phyloP scores from a whole-genome alignment of 2,329 filamentous ascomycete genomes.

The Trichophyton schoenleinii region DNA sequence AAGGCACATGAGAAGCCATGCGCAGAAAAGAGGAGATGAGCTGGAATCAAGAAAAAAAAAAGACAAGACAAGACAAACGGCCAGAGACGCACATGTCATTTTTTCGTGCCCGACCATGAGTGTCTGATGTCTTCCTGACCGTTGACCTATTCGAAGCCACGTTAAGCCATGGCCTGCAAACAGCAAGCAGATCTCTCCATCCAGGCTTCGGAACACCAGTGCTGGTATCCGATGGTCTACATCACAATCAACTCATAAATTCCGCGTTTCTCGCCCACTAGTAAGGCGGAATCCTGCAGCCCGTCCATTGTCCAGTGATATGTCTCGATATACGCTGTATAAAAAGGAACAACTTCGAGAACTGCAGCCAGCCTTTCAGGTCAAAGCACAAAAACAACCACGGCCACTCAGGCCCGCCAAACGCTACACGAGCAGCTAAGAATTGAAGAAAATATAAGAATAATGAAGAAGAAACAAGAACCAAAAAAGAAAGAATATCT shows the following conservation, averaged over 20 bases:
- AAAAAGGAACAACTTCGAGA: too few species aligned
- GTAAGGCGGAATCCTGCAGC: neutral
- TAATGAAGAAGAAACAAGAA: neutral
- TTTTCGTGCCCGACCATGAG: neutral
- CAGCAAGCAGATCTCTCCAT: neutral
- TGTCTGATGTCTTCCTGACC: neutral
- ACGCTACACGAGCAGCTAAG: neutral
- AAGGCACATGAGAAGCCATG: neutral
- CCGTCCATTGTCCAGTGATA: neutral
- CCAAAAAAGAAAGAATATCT: neutral
- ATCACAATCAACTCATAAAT: neutral
- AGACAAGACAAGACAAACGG: neutral
- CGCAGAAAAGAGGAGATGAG: neutral
- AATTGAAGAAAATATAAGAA: neutral
- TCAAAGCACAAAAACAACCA: neutral
- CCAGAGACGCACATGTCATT: neutral
- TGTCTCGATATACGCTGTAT: too few species aligned
- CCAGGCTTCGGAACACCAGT: neutral
- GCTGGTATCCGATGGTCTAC: neutral
- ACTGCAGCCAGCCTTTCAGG: neutral
- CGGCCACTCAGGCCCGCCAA: neutral
- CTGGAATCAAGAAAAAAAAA: neutral
- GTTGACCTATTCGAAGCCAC: constrained; percentile 1
- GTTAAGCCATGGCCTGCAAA: neutral
- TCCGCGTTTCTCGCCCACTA: neutral